Evolutionary conservation across 2,329 filamentous ascomycete genomes (phyloP).

Genomic region (Fusarium hainanense): DNA sequence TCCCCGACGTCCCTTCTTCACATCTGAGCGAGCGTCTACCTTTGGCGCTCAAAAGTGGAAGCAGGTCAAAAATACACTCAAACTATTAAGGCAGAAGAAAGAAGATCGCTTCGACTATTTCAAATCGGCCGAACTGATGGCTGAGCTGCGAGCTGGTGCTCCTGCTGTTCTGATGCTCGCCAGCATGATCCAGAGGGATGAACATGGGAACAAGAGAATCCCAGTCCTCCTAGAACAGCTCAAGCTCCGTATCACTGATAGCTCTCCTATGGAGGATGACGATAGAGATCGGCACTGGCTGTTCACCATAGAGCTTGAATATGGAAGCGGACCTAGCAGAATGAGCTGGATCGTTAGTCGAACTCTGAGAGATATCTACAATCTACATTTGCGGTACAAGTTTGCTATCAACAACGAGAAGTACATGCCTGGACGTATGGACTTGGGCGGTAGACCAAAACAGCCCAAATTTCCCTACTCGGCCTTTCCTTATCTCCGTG

Average conservation of each 20-base stretch:
- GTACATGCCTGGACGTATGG: conserved; percentile 76
- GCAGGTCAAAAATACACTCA: conserved; percentile 90
- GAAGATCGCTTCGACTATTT: conserved; percentile 91
- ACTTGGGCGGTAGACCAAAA: conserved; percentile 75
- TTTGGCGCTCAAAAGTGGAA: conserved; percentile 88
- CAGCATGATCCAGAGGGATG: conserved; percentile 97
- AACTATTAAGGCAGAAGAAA: conserved; percentile 81
- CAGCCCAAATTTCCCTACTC: conserved; percentile 91
- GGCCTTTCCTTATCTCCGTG: conserved; percentile 89
- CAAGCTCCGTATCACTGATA: conserved; percentile 87
- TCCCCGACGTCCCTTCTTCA: conserved; percentile 67
- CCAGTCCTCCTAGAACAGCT: conserved; percentile 95
- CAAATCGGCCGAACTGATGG: conserved; percentile 96
- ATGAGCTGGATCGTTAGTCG: conserved; percentile 97
- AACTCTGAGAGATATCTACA: conserved; percentile 88
- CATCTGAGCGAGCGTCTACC: conserved; percentile 75
- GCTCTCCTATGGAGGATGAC: conserved; percentile 72
- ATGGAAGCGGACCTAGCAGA: conserved; percentile 91
- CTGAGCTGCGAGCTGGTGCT: conserved; percentile 90
- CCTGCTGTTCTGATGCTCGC: conserved; percentile 94
- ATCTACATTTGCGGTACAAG: conserved; percentile 94
- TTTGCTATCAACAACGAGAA: conserved; percentile 85
- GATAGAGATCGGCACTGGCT: conserved; percentile 79
- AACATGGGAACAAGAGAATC: conserved; percentile 94
- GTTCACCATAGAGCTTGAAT: conserved; percentile 93